These are phyloP conservation scores for Chlamydomonas reinhardtii DNA, from an alignment of 163 green algal species.

Conservation along the genomic window DNA sequence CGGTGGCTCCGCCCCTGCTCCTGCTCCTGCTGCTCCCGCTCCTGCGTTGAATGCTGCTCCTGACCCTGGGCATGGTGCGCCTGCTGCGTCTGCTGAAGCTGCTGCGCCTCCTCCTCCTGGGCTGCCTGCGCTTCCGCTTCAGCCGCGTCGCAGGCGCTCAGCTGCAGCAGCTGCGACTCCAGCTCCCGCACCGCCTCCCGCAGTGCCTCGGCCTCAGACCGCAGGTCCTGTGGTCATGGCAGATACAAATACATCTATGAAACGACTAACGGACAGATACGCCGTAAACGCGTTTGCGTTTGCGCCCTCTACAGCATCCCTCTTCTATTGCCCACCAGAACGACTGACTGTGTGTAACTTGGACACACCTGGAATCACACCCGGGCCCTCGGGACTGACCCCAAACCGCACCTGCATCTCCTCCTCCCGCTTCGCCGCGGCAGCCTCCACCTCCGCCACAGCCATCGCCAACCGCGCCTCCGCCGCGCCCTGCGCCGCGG, in stretches of 20 bases:
- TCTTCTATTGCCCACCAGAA: too few species aligned
- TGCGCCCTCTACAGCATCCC: too few species aligned
- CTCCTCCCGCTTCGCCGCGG: background rate
- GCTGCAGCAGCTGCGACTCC: constrained; percentile 20
- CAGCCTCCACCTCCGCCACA: background rate
- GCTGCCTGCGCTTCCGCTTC: background rate
- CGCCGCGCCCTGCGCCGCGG: background rate
- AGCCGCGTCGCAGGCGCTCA: background rate
- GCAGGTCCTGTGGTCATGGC: background rate
- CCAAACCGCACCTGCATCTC: background rate
- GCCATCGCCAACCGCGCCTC: background rate
- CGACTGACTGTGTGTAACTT: too few species aligned
- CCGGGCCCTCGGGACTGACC: too few species aligned
- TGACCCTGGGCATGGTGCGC: background rate
- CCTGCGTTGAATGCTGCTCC: background rate
- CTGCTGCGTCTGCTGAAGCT: background rate
- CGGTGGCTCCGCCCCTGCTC: background rate
- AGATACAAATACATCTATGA: too few species aligned
- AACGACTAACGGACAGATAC: too few species aligned
- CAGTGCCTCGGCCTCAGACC: background rate
- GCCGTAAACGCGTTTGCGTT: too few species aligned
- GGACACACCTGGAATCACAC: too few species aligned
- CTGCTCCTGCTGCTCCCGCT: background rate
- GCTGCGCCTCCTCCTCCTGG: background rate
- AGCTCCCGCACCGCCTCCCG: background rate